phyloP scores from a whole-genome alignment of 148 eudicot species.

The Rhododendron molle region DNA sequence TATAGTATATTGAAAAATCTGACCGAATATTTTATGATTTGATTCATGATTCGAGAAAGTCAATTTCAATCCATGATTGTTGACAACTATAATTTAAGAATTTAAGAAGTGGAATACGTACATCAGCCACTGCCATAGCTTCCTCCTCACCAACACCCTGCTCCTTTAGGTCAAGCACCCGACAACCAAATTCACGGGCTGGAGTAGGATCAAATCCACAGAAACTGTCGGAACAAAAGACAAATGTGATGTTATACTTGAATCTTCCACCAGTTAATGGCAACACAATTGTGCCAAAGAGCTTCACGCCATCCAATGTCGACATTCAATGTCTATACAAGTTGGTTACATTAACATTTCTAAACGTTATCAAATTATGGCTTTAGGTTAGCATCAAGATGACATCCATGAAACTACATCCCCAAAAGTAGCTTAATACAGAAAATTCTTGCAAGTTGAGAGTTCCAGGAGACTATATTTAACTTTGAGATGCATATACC shows the following conservation, averaged over 20 bases:
- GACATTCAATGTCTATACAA: not conserved
- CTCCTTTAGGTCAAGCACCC: conserved; percentile 79
- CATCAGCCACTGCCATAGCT: conserved; percentile 86
- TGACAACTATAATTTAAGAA: not conserved
- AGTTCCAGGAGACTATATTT: not conserved
- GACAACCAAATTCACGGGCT: conserved; percentile 66
- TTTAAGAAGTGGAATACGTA: conserved; percentile 22
- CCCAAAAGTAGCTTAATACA: not conserved
- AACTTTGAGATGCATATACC: not conserved
- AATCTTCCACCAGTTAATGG: not conserved
- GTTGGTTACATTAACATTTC: not conserved
- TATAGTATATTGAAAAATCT: not conserved
- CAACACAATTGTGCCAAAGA: not conserved
- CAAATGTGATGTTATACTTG: not conserved
- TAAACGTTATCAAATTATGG: not conserved
- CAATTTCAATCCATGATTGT: not conserved
- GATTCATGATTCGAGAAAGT: not conserved
- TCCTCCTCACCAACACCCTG: conserved; percentile 65
- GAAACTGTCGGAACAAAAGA: conserved; percentile 35
- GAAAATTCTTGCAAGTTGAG: not conserved
- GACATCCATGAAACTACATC: not conserved
- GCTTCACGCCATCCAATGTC: not conserved
- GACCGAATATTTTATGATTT: not conserved
- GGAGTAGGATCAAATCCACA: conserved; percentile 59
- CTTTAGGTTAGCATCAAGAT: not conserved